Evolutionary conservation across 495 filamentous ascomycete genomes (phyloP), one percentile per base, ranked within the genome.

Genomic region (Penicillium pulvis): DNA sequence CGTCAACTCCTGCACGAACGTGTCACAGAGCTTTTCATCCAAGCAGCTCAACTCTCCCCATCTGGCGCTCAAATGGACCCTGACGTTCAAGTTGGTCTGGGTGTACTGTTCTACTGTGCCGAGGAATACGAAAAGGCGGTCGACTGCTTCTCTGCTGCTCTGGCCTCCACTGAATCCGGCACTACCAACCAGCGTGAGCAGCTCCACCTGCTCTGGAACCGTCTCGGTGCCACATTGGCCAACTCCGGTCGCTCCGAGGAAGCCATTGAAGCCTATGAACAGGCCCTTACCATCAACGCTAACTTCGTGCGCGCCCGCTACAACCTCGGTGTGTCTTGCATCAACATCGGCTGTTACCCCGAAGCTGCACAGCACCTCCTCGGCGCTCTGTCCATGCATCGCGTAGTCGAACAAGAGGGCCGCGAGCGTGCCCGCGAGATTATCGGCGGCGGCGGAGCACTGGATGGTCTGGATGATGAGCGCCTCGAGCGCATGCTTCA

Each of bases 71-170:
- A 91, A 62, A 96, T 98, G 90, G 94, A 99, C 69, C 92, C 93
- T 0, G 94, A 99, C 65, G 94, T 99, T 4, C 95, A 98, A 77
- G 94, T 99, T 60, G 94, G 94, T 0, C 83, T 99, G 2, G 94
- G 95, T 39, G 95, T 98, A 19, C 87, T 99, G 35, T 97, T 98
- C 83, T 99, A 99, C 80, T 93, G 93, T 52, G 91, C 87, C 7
- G 94, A 98, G 68, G 92, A 98, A 69, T 97, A 96, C 80, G 91
- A 92, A 64, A 99, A 99, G 74, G 95, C 94, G 0, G 95, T 98
- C 48, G 94, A 99, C 79, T 99, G 95, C 77, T 99, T 99, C 83
- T 87, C 86, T 26, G 84, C 93, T 2, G 95, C 94, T 4, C 81
- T 99, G 23, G 87, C 89, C 24, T 88, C 83, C 43, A 89, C 90